phyloP scores from a whole-genome alignment of 805 yeast species.

The Saturnispora dispora region DNA sequence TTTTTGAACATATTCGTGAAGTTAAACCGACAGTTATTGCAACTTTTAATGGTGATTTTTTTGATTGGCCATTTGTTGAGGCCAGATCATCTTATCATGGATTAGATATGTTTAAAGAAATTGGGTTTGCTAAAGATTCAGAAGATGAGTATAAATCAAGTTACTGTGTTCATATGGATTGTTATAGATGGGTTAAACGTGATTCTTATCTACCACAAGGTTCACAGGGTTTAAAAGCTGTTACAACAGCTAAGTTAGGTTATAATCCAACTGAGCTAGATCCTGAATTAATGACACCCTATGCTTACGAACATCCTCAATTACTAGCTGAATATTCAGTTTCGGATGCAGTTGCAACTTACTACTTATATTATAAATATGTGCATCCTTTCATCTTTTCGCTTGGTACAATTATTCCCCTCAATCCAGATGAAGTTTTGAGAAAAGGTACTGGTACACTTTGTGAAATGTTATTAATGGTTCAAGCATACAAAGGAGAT shows the following conservation, averaged over 20 bases:
- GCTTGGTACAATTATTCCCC: constrained; percentile 87
- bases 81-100: constrained; percentile 79
- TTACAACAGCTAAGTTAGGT: constrained; percentile 89
- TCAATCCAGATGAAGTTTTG: constrained; percentile 92
- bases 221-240: constrained; percentile 96
- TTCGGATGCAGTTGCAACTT: constrained; percentile 98
- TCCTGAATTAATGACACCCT: constrained; percentile 97
- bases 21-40: constrained; percentile 93
- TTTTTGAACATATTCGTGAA: constrained; percentile 86
- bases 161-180: constrained; percentile 94
- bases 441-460: constrained; percentile 98
- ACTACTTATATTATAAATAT: constrained; percentile 89
- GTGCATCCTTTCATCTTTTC: constrained; percentile 97
- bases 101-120: constrained; percentile 80
- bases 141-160: constrained; percentile 91
- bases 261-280: constrained; percentile 94
- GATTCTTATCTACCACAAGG: constrained; percentile 98
- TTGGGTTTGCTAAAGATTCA: constrained; percentile 82
- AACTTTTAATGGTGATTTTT: constrained; percentile 96
- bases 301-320: constrained; percentile 92
- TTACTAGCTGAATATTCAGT: constrained; percentile 92
- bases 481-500: constrained; percentile 73
- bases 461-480: constrained; percentile 96
- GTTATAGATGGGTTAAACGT: constrained; percentile 95
- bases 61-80: constrained; percentile 98